phyloP scores from a whole-genome alignment of 78 protist species.

The Bodo saltans region DNA sequence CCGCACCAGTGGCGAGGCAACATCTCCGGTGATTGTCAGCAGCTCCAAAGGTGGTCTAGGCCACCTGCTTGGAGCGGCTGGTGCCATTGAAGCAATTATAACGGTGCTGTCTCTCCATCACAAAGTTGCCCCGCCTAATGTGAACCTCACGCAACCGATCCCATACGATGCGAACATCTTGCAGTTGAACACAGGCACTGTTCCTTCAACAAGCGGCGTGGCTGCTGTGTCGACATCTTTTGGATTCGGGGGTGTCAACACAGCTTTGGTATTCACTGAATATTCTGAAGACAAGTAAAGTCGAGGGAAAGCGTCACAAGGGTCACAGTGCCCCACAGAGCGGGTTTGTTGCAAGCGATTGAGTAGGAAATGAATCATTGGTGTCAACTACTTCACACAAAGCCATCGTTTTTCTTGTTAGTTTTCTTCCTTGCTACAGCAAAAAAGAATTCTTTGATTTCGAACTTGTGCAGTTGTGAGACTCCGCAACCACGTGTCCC shows the following conservation, averaged over 20 bases:
- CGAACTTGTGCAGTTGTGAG: no score
- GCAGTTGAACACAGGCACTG: slow-evolving; percentile 16
- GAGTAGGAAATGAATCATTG: no score
- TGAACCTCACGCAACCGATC: slow-evolving; percentile 38
- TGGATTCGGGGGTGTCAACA: slow-evolving; percentile 73
- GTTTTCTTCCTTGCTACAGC: no score
- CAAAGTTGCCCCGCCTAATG: neutral
- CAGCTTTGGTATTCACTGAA: slow-evolving; percentile 32
- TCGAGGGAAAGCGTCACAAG: no score
- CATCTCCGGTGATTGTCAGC: neutral
- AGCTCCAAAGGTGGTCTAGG: slow-evolving; percentile 80
- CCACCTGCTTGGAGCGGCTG: slow-evolving; percentile 96
- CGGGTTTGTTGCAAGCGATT: no score
- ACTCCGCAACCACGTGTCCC: no score
- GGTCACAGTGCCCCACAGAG: no score
- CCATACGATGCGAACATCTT: slow-evolving; percentile 32
- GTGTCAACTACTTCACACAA: no score
- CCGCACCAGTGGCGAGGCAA: neutral
- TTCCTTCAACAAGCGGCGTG: slow-evolving; percentile 15
- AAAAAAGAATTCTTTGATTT: no score
- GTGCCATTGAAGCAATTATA: slow-evolving; percentile 84
- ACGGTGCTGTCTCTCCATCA: slow-evolving; percentile 49
- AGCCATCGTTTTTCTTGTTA: no score
- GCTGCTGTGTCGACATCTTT: slow-evolving; percentile 53
- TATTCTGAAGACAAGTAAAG: no score